Base-by-base conservation (phyloP, 139 green algal genomes). In the Mychonastes homosphaera region DNA sequence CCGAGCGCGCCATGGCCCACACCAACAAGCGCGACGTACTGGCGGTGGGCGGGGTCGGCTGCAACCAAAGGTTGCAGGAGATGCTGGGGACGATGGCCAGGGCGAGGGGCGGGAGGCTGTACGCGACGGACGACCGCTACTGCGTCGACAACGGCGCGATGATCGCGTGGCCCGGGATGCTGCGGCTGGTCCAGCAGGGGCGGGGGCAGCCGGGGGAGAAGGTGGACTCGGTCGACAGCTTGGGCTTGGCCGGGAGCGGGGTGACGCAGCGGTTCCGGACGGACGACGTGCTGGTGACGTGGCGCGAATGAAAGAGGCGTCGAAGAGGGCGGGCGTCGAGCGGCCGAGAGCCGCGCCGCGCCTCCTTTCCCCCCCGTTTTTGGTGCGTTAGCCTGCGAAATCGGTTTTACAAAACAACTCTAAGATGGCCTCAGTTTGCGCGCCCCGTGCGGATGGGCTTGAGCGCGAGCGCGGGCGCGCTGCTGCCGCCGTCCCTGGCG, bases 91-190 rank as follows among this genome's bases (percentile, higher is more conserved):
- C 63, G 32, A 69, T 69, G 63, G 63, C 45, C 6, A 81, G 74
- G 71, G 76, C 57, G 24, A 40, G 32, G 7, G 82, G 81, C 1
- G 88, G 82, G 2, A 65, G 57, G 45, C 62, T 87, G 39, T 85
- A 81, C 52, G 72, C 76, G 4, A 87, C 73, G 19, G 81, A 89
- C 43, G 81, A 89, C 62, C 48, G 84, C 3, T 96, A 94, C 67
- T 96, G 88, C 66, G 83, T 96, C 38, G 88, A 96, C 78, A 96
- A 96, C 56, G 88, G 88, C 41, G 88, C 88, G 33, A 96, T 96
- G 88, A 94, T 96, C 63, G 88, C 88, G 8, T 94, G 87, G 82
- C 82, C 88, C 19, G 88, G 88, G 3, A 45, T 94, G 48, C 68
- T 92, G 29, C n/a, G n/a, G n/a, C n/a, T n/a, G 77, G 81, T 7